Percentiles rank a stretch among this genome's conserved stretches.
Conservation (phyloP, 768 basidiomycete species). For the Mycena filopes region DNA sequence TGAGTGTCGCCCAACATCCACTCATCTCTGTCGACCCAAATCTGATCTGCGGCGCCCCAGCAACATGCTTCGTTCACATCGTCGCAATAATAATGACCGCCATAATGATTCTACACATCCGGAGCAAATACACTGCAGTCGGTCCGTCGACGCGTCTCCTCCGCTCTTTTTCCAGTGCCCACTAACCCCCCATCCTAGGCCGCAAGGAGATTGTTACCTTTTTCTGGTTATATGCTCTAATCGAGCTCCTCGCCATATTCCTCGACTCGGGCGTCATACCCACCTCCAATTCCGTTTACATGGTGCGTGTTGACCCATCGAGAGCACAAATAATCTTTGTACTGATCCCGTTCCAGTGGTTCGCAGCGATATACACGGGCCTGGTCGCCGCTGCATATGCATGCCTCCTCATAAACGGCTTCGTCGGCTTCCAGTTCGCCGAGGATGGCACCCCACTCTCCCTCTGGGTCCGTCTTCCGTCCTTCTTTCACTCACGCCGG, state of each 20-base stretch:
- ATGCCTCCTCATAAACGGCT: slow-evolving; percentile 95
- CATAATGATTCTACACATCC: slow-evolving; percentile 98
- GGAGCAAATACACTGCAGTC: slow-evolving; percentile 98
- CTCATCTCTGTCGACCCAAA: slow-evolving; percentile 6
- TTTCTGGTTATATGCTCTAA: slow-evolving; percentile 95
- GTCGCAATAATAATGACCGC: slow-evolving; percentile 97
- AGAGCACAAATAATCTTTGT: not conserved
- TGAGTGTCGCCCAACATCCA: slow-evolving; percentile 54
- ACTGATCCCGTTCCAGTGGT: slow-evolving; percentile 75
- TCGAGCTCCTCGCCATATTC: slow-evolving; percentile 94
- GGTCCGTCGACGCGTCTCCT: slow-evolving; percentile 53
- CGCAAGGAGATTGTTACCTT: slow-evolving; percentile 98
- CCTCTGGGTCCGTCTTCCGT: slow-evolving; percentile 81
- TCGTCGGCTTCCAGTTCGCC: slow-evolving; percentile 98
- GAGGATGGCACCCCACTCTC: slow-evolving; percentile 98
- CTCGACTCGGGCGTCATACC: slow-evolving; percentile 97
- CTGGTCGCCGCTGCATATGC: slow-evolving; percentile 92
- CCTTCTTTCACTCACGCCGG: slow-evolving; percentile 30
- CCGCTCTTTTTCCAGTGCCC: not conserved
- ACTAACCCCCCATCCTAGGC: slow-evolving; percentile 55
- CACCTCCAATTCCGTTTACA: slow-evolving; percentile 84
- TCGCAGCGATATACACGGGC: slow-evolving; percentile 93
- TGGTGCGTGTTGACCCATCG: slow-evolving; percentile 60
- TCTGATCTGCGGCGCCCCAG: slow-evolving; percentile 50
- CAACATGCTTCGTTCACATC: slow-evolving; percentile 97